Conservation (phyloP, 2,329 filamentous ascomycete species). For the Mycosphaerelloides madeirae region DNA sequence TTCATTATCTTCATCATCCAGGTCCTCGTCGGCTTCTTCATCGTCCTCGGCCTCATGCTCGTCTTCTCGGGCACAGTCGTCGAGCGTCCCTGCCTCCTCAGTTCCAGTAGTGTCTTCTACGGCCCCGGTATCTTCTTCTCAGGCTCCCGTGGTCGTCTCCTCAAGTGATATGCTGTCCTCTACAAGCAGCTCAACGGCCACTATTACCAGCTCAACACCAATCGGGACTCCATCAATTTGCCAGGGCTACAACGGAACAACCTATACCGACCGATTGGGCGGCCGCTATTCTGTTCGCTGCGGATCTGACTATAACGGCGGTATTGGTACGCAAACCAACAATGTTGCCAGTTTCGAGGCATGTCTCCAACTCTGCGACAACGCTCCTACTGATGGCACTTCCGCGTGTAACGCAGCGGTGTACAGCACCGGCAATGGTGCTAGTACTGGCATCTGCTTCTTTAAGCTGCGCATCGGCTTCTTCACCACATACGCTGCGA, state of each 20-base stretch:
- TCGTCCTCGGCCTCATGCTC: too few species aligned
- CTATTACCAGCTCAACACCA: neutral
- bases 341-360: neutral
- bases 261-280: neutral
- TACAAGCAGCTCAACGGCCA: neutral
- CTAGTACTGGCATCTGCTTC: neutral
- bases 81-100: neutral
- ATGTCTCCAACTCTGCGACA: neutral
- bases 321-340: neutral
- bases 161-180: too few species aligned
- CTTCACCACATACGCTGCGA: too few species aligned
- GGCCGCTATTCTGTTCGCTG: neutral
- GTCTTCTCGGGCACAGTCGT: neutral
- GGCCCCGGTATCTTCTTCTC: too few species aligned
- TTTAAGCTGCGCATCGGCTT: neutral
- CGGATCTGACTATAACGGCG: neutral
- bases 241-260: neutral
- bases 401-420: neutral
- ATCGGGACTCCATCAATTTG: neutral
- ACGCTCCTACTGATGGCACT: neutral
- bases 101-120: too few species aligned
- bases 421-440: neutral
- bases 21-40: too few species aligned
- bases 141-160: too few species aligned
- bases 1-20: too few species aligned